phyloP scores from a whole-genome alignment of 768 basidiomycete species.

The Mycena chlorophos region DNA sequence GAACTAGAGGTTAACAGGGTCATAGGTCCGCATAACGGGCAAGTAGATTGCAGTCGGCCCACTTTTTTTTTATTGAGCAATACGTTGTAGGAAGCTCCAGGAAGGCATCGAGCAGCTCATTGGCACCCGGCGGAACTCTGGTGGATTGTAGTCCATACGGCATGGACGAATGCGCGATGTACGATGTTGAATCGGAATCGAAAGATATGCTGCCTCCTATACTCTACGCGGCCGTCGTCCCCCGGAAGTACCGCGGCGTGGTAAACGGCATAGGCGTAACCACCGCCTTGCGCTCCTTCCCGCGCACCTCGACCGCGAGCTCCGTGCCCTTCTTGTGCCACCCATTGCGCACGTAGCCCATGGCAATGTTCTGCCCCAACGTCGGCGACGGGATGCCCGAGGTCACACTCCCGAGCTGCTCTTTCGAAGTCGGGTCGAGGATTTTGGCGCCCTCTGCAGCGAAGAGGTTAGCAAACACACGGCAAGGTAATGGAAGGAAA shows the following conservation, averaged over 20 bases:
- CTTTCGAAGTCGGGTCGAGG: constrained; percentile 51
- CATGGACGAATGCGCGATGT: neutral
- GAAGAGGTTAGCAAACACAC: neutral
- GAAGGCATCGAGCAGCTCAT: no score
- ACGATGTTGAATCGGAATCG: neutral
- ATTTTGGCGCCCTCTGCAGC: constrained; percentile 76
- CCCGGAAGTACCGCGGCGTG: constrained; percentile 78
- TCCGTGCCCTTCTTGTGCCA: constrained; percentile 90
- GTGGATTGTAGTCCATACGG: neutral
- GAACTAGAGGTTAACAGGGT: no score
- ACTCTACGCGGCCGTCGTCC: no score
- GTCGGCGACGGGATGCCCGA: constrained; percentile 96
- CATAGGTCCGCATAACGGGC: no score
- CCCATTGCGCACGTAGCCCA: constrained; percentile 85
- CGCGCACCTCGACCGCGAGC: constrained; percentile 81
- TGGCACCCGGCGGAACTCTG: neutral
- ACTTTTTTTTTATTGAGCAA: no score
- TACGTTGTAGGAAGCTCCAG: no score
- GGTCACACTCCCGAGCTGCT: constrained; percentile 73
- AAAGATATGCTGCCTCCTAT: neutral
- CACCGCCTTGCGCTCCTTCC: constrained; percentile 71
- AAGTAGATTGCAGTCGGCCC: no score
- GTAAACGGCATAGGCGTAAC: constrained; percentile 89
- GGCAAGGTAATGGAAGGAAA: constrained; percentile 3
- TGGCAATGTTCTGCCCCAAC: constrained; percentile 87